A percentile compares a stretch with the other conserved stretches of the same genome.
These are phyloP conservation scores for Paramecium octaurelia DNA, from an alignment of 73 alveolate genomes.

Conservation along the genomic window DNA sequence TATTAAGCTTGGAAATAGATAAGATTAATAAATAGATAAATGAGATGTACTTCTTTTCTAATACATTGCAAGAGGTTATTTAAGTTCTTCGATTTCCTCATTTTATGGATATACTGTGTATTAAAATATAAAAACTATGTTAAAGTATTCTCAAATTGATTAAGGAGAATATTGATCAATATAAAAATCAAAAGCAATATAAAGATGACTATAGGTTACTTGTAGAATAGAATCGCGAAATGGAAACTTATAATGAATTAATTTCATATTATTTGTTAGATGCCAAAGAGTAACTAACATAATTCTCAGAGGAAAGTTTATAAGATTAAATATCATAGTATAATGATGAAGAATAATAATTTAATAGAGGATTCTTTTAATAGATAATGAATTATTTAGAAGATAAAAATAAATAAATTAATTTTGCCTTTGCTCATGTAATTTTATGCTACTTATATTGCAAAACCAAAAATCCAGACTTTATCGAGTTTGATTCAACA, in stretches of 20 bases:
- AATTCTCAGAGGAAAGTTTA: not conserved
- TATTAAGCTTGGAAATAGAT: not conserved
- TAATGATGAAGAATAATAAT: not conserved
- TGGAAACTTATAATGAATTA: not conserved
- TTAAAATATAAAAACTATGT: not conserved
- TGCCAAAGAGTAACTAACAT: not conserved
- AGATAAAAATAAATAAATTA: not conserved
- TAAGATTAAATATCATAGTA: not conserved
- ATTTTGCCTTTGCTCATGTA: not conserved
- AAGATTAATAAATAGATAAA: not conserved
- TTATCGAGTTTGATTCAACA: not conserved
- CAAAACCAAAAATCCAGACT: not conserved
- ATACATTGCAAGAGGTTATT: not conserved
- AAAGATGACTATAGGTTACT: not conserved
- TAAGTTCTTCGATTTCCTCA: not conserved
- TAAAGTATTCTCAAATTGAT: not conserved
- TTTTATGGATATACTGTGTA: not conserved
- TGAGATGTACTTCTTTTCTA: not conserved
- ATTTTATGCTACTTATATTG: not conserved
- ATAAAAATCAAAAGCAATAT: not conserved
- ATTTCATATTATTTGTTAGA: not conserved
- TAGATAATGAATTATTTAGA: not conserved
- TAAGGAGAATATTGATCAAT: not conserved
- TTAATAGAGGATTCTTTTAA: not conserved
- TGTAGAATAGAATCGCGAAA: not conserved